A percentile compares a stretch with the other conserved stretches of the same genome.
phyloP scores from a whole-genome alignment of 164 flowering plant species.

The Liquidambar formosana region DNA sequence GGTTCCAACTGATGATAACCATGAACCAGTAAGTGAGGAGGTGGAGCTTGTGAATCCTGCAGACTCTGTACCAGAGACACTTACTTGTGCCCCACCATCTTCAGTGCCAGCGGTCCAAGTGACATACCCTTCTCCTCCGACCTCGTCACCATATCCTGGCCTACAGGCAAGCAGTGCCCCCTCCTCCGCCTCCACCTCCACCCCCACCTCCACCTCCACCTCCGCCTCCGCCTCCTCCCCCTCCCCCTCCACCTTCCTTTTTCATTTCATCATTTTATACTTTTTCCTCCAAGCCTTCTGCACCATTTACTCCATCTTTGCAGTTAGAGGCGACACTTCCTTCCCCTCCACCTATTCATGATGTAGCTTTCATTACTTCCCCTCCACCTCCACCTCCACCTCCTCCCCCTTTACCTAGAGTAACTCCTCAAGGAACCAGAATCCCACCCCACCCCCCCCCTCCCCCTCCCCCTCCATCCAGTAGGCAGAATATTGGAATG shows the following conservation, averaged over 20 bases:
- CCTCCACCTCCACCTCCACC: slow-evolving; percentile 23
- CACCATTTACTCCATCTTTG: neutral
- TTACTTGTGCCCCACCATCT: slow-evolving; percentile 15
- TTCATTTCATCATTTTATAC: neutral
- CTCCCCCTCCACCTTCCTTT: slow-evolving; percentile 13
- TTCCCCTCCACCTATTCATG: slow-evolving; percentile 4
- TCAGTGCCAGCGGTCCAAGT: slow-evolving; percentile 6
- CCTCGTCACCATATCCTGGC: slow-evolving; percentile 6
- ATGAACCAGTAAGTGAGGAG: slow-evolving; percentile 11
- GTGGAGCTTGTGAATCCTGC: slow-evolving; percentile 13
- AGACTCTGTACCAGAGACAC: slow-evolving; percentile 17
- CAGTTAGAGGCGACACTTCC: neutral
- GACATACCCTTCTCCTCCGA: slow-evolving; percentile 8
- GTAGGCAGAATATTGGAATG: slow-evolving; percentile 15
- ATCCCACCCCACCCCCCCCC: slow-evolving; percentile 14
- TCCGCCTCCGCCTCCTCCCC: slow-evolving; percentile 21
- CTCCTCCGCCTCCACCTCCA: slow-evolving; percentile 19
- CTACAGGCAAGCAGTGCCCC: neutral
- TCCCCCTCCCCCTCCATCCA: slow-evolving; percentile 17
- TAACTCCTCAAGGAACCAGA: slow-evolving; percentile 7
- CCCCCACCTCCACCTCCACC: slow-evolving; percentile 19
- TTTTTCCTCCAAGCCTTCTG: neutral
- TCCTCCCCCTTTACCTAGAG: slow-evolving; percentile 19
- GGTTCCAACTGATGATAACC: slow-evolving; percentile 17
- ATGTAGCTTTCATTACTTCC: neutral